These are phyloP conservation scores for Arbutus unedo DNA, from an alignment of 148 eudicot genomes.

Conservation along the genomic window DNA sequence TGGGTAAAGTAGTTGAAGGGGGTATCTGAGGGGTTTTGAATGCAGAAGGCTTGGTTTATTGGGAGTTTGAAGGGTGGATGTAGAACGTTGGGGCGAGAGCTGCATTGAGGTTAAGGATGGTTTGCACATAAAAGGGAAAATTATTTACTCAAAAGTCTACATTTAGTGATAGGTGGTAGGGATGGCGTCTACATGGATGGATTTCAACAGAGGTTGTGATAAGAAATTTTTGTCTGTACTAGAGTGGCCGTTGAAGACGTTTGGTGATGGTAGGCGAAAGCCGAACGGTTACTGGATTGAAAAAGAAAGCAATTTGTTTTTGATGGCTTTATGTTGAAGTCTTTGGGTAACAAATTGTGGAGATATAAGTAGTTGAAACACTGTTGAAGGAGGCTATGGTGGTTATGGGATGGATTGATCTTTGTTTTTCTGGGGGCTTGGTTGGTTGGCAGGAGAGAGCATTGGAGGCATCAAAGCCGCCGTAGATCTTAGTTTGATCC, in stretches of 20 bases:
- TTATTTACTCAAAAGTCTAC: not conserved
- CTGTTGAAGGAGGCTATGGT: not conserved
- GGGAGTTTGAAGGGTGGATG: not conserved
- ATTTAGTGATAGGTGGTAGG: not conserved
- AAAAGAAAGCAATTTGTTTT: not conserved
- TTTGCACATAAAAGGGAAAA: not conserved
- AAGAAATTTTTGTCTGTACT: not conserved
- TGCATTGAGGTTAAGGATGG: not conserved
- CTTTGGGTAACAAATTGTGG: not conserved
- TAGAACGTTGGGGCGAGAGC: not conserved
- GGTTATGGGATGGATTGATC: not conserved
- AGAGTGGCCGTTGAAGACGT: not conserved
- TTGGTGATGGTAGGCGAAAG: not conserved
- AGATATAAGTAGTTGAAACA: not conserved
- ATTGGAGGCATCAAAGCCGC: not conserved
- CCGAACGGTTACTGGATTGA: not conserved
- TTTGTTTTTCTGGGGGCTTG: not conserved
- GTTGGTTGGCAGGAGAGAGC: not conserved
- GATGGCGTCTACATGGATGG: not conserved
- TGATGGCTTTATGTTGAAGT: not conserved
- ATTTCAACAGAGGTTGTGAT: not conserved
- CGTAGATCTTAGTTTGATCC: not conserved
- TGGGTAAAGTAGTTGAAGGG: conserved; percentile 3
- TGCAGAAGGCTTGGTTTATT: not conserved
- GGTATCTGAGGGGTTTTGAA: not conserved